A percentile compares a stretch with the other conserved stretches of the same genome.
phyloP scores from a whole-genome alignment of 805 yeast species.

The Nakazawaea holstii region DNA sequence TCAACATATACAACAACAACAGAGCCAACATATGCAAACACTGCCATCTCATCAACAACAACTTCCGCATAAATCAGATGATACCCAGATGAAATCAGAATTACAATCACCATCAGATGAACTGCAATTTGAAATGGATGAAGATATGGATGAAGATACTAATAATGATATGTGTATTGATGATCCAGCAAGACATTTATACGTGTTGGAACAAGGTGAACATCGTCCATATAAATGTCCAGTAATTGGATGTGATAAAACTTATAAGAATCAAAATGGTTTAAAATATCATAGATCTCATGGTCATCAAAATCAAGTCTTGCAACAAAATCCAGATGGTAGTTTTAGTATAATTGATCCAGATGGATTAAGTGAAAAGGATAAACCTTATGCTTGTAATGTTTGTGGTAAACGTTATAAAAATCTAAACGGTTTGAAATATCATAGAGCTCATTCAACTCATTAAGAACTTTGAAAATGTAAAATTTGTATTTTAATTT shows the following conservation, averaged over 20 bases:
- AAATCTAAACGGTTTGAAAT: conserved; percentile 91
- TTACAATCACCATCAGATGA: conserved; percentile 5
- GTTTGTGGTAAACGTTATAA: conserved; percentile 97
- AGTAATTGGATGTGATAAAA: conserved; percentile 96
- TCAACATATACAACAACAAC: conserved; percentile 17
- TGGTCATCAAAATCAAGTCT: conserved; percentile 94
- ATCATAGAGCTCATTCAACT: conserved; percentile 97
- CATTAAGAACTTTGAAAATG: conserved; percentile 40
- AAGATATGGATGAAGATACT: conserved; percentile 33
- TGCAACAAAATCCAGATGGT: conserved; percentile 89
- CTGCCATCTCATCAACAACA: conserved; percentile 13
- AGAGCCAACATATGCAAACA: conserved; percentile 16
- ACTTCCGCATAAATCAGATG: conserved; percentile 10
- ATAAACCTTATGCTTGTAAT: conserved; percentile 97
- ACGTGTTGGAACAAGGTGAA: conserved; percentile 88
- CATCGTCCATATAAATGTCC: conserved; percentile 97
- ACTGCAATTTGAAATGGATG: conserved; percentile 30
- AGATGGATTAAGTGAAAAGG: conserved; percentile 94
- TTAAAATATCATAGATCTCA: conserved; percentile 91
- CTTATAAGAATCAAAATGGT: conserved; percentile 96
- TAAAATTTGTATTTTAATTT: too few species aligned
- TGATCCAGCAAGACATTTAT: conserved; percentile 92
- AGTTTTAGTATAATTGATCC: conserved; percentile 92
- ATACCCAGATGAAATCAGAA: conserved; percentile 5
- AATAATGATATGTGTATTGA: conserved; percentile 76